Percentiles rank a stretch among this genome's conserved stretches.
Conservation (phyloP, 1,284 basidiomycete genomes). For the Trametes polyzona region DNA sequence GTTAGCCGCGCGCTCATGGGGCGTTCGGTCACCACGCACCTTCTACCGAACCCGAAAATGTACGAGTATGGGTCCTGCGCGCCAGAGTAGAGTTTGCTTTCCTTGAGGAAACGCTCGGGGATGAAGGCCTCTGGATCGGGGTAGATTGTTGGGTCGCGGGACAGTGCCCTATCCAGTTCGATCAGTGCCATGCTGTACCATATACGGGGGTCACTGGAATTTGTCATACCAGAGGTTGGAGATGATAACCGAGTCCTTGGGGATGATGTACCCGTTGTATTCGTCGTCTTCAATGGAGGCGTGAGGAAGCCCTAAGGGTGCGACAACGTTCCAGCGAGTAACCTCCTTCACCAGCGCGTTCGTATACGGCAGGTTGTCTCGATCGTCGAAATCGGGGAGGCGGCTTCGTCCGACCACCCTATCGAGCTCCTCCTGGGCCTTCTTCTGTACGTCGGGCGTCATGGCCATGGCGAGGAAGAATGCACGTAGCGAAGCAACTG, state of each 20-base stretch:
- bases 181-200: not conserved
- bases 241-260: conserved; percentile 1
- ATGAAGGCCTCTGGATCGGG: conserved; percentile 24
- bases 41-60: conserved; percentile 16
- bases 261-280: conserved; percentile 14
- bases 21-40: conserved; percentile 1
- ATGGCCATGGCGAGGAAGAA: conserved; percentile 36
- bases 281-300: conserved; percentile 12
- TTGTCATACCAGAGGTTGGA: conserved; percentile 11
- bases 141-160: conserved; percentile 19
- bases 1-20: not conserved
- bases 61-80: conserved; percentile 4
- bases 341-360: conserved; percentile 37
- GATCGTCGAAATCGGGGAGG: conserved; percentile 36
- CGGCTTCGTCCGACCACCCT: conserved; percentile 30
- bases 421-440: conserved; percentile 39
- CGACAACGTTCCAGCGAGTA: conserved; percentile 34
- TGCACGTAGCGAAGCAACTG: conserved; percentile 5
- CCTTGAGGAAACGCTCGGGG: conserved; percentile 25
- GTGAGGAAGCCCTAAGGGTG: conserved; percentile 17
- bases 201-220: no score
- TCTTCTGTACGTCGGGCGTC: conserved; percentile 33
- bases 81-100: conserved; percentile 12
- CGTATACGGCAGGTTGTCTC: conserved; percentile 33
- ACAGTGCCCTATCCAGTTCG: conserved; percentile 13